Percentiles rank a stretch among this genome's conserved stretches.
These are phyloP conservation scores for Trametes sp. DNA, from an alignment of 1,284 basidiomycete species.

Conservation along the genomic window DNA sequence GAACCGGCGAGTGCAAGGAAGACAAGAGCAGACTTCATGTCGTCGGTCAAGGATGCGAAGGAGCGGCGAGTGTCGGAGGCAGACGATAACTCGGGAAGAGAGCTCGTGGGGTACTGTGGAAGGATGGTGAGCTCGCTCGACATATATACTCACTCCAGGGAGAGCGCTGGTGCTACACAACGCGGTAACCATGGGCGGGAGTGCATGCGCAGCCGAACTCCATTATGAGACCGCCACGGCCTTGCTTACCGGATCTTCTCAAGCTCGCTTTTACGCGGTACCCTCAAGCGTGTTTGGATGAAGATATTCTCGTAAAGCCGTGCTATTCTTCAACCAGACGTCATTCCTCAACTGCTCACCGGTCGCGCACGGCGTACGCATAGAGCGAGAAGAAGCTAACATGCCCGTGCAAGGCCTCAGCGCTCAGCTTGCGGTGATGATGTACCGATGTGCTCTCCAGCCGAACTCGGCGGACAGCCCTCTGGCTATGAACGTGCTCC, in stretches of 20 bases:
- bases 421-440: neutral
- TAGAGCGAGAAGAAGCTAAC: too few relatives aligned
- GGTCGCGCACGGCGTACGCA: too few relatives aligned
- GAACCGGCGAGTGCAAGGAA: conserved; percentile 29
- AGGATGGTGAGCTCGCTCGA: neutral
- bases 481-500: neutral
- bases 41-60: neutral
- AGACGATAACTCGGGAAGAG: neutral
- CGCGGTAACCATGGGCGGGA: neutral
- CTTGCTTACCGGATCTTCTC: neutral
- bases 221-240: neutral
- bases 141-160: neutral
- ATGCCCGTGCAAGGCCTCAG: too few relatives aligned
- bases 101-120: neutral
- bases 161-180: neutral
- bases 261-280: neutral
- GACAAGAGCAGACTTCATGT: conserved; percentile 12
- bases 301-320: too few relatives aligned
- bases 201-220: neutral
- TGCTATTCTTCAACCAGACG: too few relatives aligned
- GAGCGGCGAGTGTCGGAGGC: neutral
- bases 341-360: too few relatives aligned
- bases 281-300: too few relatives aligned
- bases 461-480: neutral
- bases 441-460: neutral